These are phyloP conservation scores for Erodium moschatum DNA, from an alignment of 441 rosid species.

Conservation along the genomic window DNA sequence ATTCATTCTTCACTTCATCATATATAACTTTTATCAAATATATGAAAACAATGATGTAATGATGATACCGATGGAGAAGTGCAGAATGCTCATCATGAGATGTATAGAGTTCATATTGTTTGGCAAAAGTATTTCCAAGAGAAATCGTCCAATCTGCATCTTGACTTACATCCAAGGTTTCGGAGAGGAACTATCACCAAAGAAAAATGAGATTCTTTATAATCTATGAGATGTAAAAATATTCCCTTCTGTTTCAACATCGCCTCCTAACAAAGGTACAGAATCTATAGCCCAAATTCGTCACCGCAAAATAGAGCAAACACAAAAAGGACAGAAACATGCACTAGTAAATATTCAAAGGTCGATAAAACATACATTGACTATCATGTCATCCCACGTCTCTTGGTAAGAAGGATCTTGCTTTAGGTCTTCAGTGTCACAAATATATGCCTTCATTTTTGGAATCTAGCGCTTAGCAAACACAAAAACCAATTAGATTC, in stretches of 20 bases:
- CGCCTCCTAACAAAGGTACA: conserved; percentile 5
- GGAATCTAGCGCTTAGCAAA: conserved; percentile 99
- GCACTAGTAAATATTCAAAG: conserved; percentile 13
- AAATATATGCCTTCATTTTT: conserved; percentile 98
- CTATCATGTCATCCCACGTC: conserved; percentile 99
- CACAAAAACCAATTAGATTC: conserved; percentile 48
- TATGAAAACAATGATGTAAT: conserved; percentile 19
- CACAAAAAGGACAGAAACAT: background rate
- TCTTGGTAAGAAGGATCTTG: conserved; percentile 87
- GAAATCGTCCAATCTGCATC: conserved; percentile 78
- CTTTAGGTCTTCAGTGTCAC: conserved; percentile 91
- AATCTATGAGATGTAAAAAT: background rate
- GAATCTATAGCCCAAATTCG: background rate
- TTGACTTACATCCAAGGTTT: conserved; percentile 93
- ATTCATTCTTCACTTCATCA: background rate
- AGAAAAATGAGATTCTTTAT: conserved; percentile 8
- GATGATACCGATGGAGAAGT: conserved; percentile 75
- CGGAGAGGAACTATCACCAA: conserved; percentile 76
- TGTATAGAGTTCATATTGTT: conserved; percentile 68
- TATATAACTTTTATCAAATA: conserved; percentile 14
- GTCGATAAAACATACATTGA: conserved; percentile 48
- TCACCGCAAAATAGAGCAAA: conserved; percentile 12
- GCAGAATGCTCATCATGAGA: conserved; percentile 89
- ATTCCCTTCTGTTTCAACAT: background rate
- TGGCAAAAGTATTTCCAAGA: conserved; percentile 79